Evolutionary conservation across 306 rosid genomes (phyloP), one percentile per base, ranked within the genome.

Genomic region (Dalbergia oliveri): DNA sequence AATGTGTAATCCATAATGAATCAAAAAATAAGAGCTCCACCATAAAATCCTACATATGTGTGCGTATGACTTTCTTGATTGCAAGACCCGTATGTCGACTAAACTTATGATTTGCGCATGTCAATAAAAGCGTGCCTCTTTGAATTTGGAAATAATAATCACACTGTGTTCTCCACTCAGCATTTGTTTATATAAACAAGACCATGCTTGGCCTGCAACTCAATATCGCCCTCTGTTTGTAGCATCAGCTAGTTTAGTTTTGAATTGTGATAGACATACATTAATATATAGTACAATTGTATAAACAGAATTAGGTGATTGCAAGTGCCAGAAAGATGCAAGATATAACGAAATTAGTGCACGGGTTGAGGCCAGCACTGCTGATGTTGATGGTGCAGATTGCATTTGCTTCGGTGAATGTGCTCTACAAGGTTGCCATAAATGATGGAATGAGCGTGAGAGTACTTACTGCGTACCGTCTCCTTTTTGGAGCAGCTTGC

Each of bases 401-500:
- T 9, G 54, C 51, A 9, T 79, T 69, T 50, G 78, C 88, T 0
- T 67, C 76, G 0, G 56, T 79, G 14, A 86, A 84, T 76, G 74
- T 91, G 13, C 19, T 81, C 15, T 84, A 78, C 65, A 89, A 89
- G 61, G 11, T 89, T 57, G 85, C 66, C 4, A 49, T 80, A 1
- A 72, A 69, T 0, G 67, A 87, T 72, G 93, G 90, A 39, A 83
- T 89, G 86, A 87, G 79, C 34, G 43, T 78, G 0, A 23, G 73
- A 9, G 63, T 89, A 1, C 19, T 86, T 0, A 50, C 87, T 31
- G 93, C 91, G 9, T 91, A 91, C 33, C 90, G 91, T 51, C 71
- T 80, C 72, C 65, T 91, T 8, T 87, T 89, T 5, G 85, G 86
- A 8, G 50, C 91, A 1, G 83, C 81, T 65, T 41, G 74, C 75